A percentile compares a stretch with the other conserved stretches of the same genome.
Conservation (phyloP, 768 basidiomycete species). For the Russula sp. region DNA sequence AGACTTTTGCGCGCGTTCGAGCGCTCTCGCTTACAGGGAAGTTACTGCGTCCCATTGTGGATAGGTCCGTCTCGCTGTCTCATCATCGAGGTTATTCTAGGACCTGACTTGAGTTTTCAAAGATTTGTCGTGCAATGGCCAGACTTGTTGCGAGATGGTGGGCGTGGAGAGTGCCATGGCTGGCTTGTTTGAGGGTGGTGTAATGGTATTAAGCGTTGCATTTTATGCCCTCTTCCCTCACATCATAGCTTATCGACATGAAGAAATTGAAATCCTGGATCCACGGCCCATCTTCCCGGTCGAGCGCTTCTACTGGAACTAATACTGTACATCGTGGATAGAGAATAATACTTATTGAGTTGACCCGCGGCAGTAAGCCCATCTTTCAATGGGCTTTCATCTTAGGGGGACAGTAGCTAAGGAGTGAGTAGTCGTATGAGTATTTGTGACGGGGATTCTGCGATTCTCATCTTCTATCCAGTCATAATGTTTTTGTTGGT, state of each 20-base stretch:
- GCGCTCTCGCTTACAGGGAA: constrained; percentile 79
- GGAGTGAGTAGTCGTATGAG: background rate
- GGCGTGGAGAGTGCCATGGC: constrained; percentile 47
- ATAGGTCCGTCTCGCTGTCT: constrained; percentile 41
- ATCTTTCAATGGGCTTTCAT: background rate
- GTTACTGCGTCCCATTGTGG: constrained; percentile 73
- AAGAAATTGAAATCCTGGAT: background rate
- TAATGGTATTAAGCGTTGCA: background rate
- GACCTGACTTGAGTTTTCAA: constrained; percentile 9
- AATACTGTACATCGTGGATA: background rate
- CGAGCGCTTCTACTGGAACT: background rate
- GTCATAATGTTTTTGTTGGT: no score
- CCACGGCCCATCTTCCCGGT: no score
- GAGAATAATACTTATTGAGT: background rate
- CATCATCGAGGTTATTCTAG: background rate
- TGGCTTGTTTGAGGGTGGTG: constrained; percentile 49
- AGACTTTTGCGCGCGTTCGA: constrained; percentile 86
- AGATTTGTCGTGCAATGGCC: constrained; percentile 95
- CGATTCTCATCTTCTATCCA: no score
- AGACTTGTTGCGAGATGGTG: constrained; percentile 36
- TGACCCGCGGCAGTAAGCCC: background rate
- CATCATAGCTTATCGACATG: no score
- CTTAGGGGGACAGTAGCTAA: background rate
- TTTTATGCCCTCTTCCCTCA: background rate
- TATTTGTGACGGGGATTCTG: background rate